A percentile compares a stretch with the other conserved stretches of the same genome.
phyloP scores from a whole-genome alignment of 345 rosid genomes.

The Erysimum cheiranthoides region DNA sequence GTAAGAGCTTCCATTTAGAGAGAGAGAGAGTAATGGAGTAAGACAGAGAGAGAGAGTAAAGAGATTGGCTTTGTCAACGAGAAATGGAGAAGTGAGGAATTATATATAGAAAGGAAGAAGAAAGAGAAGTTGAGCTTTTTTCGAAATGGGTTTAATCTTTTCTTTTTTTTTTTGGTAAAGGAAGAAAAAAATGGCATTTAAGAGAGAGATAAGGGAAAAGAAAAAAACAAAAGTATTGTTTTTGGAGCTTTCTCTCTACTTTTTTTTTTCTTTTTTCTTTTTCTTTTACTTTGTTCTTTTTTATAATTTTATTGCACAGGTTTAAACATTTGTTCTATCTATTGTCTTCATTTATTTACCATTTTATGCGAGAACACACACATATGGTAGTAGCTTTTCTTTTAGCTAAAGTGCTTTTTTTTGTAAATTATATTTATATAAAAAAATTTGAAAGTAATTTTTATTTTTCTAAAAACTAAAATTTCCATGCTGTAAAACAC shows the following conservation, averaged over 20 bases:
- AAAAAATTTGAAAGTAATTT: not conserved
- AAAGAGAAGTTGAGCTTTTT: slow-evolving; percentile 49
- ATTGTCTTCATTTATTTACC: slow-evolving; percentile 33
- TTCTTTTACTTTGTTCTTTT: slow-evolving; percentile 8
- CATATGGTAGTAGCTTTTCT: slow-evolving; percentile 23
- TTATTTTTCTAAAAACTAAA: not conserved
- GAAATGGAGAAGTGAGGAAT: slow-evolving; percentile 14
- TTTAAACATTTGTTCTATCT: slow-evolving; percentile 26
- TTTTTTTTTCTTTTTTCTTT: slow-evolving; percentile 7
- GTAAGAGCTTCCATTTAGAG: slow-evolving; percentile 69
- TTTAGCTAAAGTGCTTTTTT: slow-evolving; percentile 30
- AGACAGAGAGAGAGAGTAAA: slow-evolving; percentile 2
- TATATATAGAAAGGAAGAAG: slow-evolving; percentile 35
- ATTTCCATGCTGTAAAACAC: not conserved
- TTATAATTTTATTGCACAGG: not conserved
- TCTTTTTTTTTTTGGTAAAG: slow-evolving; percentile 15
- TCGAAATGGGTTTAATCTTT: slow-evolving; percentile 54
- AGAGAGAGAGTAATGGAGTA: not conserved
- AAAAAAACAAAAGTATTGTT: not conserved
- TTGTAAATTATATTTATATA: not conserved
- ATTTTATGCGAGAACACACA: not conserved
- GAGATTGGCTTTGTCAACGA: slow-evolving; percentile 42
- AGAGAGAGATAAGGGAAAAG: not conserved
- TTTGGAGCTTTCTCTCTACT: slow-evolving; percentile 12
- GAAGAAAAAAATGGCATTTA: slow-evolving; percentile 24